phyloP scores from a whole-genome alignment of 352 stramenopile species.

The Phytophthora pisi region DNA sequence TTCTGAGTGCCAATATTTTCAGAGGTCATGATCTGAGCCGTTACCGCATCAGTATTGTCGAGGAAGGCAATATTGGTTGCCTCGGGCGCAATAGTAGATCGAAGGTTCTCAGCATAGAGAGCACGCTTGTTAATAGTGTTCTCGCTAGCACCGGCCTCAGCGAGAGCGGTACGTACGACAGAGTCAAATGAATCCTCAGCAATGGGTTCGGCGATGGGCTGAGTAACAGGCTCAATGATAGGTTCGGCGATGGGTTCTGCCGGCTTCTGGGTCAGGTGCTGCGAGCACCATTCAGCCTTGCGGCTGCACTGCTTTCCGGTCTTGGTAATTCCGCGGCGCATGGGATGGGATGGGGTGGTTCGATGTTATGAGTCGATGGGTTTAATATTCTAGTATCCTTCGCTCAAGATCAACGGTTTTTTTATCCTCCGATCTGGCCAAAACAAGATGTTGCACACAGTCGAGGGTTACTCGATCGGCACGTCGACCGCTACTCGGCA shows the following conservation, averaged over 20 bases:
- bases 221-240: too few relatives aligned
- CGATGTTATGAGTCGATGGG: neutral
- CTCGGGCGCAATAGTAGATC: too few relatives aligned
- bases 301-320: neutral
- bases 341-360: neutral
- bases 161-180: too few relatives aligned
- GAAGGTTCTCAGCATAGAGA: too few relatives aligned
- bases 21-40: too few relatives aligned
- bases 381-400: neutral
- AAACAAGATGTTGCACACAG: neutral
- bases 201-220: neutral
- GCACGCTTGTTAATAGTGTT: too few relatives aligned
- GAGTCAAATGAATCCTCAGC: too few relatives aligned
- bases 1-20: too few relatives aligned
- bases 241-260: neutral
- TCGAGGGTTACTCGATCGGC: neutral
- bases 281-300: constrained; percentile 2
- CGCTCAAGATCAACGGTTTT: neutral
- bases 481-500: too few relatives aligned
- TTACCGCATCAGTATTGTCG: too few relatives aligned
- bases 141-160: too few relatives aligned
- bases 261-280: neutral
- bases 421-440: neutral
- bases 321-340: neutral
- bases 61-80: too few relatives aligned